Conservation (phyloP, 345 rosid genomes). For the Salix viminalis region DNA sequence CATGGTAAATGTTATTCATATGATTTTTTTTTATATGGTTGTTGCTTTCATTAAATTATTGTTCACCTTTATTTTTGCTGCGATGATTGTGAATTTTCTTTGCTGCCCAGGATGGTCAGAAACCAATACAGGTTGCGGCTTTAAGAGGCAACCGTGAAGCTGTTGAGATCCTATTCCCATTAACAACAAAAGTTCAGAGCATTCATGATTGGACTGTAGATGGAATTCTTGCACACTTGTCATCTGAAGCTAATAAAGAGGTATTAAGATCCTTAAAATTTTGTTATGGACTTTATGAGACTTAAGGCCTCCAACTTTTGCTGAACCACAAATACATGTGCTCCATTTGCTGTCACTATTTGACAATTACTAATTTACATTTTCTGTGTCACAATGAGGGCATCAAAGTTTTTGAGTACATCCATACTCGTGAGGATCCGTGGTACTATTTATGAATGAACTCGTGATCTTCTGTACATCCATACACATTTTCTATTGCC, state of each 20-base stretch:
- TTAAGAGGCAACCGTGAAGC: slow-evolving; percentile 55
- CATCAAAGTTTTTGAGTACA: neutral
- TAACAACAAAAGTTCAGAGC: slow-evolving; percentile 47
- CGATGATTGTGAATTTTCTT: neutral
- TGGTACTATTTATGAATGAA: neutral
- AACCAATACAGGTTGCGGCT: slow-evolving; percentile 83
- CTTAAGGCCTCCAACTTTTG: neutral
- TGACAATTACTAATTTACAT: neutral
- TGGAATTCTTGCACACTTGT: slow-evolving; percentile 57
- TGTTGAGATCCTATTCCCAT: slow-evolving; percentile 71
- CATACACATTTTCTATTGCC: neutral
- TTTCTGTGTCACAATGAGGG: neutral
- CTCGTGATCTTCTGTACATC: neutral
- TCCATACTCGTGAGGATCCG: neutral
- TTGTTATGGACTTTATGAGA: neutral
- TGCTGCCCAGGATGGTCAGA: slow-evolving; percentile 66
- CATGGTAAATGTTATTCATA: neutral
- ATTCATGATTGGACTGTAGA: slow-evolving; percentile 74
- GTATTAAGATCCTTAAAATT: slow-evolving; percentile 21
- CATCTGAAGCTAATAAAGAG: slow-evolving; percentile 46
- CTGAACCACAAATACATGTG: neutral
- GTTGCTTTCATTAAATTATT: neutral
- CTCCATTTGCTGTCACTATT: neutral
- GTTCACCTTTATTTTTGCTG: neutral
- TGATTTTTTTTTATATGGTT: neutral